Evolutionary conservation across 1,284 basidiomycete genomes (phyloP).

Genomic region (Somion occarium): DNA sequence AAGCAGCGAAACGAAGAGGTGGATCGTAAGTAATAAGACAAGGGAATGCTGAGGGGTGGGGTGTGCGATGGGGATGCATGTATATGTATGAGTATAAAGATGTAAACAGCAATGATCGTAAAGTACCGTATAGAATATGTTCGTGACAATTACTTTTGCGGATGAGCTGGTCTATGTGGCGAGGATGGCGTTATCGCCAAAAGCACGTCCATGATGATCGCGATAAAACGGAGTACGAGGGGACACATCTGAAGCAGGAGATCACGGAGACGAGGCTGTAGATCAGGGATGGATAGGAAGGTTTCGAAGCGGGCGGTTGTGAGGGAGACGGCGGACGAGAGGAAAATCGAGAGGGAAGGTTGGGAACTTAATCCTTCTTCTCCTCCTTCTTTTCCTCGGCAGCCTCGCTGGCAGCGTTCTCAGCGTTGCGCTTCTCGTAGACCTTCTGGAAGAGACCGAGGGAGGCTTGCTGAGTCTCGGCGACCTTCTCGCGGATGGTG

Average conservation of each 20-base stretch:
- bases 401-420: slow-evolving; percentile 49
- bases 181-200: background rate
- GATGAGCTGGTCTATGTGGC: background rate
- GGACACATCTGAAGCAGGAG: background rate
- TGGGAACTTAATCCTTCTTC: slow-evolving; percentile 62
- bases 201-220: too few relatives aligned
- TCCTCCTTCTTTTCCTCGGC: slow-evolving; percentile 52
- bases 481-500: slow-evolving; percentile 88
- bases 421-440: slow-evolving; percentile 87
- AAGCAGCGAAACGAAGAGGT: background rate
- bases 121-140: background rate
- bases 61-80: background rate
- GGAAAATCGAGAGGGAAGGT: slow-evolving; percentile 5
- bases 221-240: too few relatives aligned
- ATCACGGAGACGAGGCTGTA: background rate
- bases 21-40: background rate
- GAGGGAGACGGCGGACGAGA: background rate
- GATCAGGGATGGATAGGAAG: background rate
- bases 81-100: too few relatives aligned
- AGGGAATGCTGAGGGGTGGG: background rate
- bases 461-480: slow-evolving; percentile 94
- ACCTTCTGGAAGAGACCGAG: slow-evolving; percentile 98
- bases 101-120: too few relatives aligned
- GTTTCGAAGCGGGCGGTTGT: background rate
- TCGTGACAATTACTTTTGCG: background rate